These are phyloP conservation scores for Acacia pycnantha DNA, from an alignment of 331 rosid genomes.

Conservation along the genomic window DNA sequence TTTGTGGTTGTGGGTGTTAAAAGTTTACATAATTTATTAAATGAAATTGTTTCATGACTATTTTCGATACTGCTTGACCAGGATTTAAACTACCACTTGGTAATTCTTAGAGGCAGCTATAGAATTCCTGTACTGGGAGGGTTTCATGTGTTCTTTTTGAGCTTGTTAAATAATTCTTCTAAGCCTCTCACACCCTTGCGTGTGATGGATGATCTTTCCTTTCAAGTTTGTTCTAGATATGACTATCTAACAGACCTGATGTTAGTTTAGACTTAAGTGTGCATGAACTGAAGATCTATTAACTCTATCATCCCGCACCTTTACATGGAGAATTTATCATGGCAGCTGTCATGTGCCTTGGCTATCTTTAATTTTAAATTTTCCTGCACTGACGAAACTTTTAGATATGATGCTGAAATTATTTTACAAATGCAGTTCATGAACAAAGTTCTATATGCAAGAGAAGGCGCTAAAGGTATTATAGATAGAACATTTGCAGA, in stretches of 20 bases:
- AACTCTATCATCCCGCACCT: neutral
- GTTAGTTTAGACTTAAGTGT: neutral
- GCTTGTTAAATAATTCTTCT: neutral
- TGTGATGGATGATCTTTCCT: slow-evolving; percentile 10
- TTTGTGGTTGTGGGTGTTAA: neutral
- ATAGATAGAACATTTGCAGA: slow-evolving; percentile 96
- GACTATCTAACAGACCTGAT: neutral
- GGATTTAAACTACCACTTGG: neutral
- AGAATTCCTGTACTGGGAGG: neutral
- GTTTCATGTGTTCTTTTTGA: slow-evolving; percentile 19
- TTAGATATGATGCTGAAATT: slow-evolving; percentile 30
- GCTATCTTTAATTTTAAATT: slow-evolving; percentile 20
- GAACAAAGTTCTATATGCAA: slow-evolving; percentile 98
- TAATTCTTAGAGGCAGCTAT: neutral
- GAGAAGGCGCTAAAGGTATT: slow-evolving; percentile 98
- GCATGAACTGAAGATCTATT: neutral
- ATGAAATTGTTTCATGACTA: neutral
- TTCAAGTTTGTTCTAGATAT: slow-evolving; percentile 9
- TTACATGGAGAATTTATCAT: slow-evolving; percentile 17
- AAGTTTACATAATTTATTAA: neutral
- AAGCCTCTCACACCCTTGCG: slow-evolving; percentile 2
- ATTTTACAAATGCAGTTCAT: slow-evolving; percentile 69
- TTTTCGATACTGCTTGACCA: neutral
- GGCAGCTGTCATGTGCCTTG: neutral
- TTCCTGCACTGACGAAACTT: slow-evolving; percentile 16